Evolutionary conservation across 2,329 filamentous ascomycete species (phyloP), one percentile per base, ranked within the genome.

Genomic region (Aspergillus phoenicis): DNA sequence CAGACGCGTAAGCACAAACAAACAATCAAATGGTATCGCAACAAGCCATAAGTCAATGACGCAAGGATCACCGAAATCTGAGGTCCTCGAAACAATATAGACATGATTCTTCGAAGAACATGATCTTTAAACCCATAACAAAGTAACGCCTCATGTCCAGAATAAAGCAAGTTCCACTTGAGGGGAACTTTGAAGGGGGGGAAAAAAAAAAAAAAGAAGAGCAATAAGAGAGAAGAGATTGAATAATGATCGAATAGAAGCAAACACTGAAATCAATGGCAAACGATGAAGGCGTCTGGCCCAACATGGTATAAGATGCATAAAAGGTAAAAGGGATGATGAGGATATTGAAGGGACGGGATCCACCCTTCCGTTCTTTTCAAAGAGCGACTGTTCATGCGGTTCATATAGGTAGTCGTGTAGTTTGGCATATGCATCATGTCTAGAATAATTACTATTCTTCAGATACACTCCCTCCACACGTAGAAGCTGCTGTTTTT

Each of bases 361-460:
- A 49, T 43, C 52, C 45, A 45, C 60, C 45, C 24, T 54, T 47
- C 45, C 48, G 22, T 52, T 47, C 11, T 33, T 45, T 45, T 59
- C 41, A 43, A 58, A 57, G 47, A 49, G 57, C 36, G 53, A 57
- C 52, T 61, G 58, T 61, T 64, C 66, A 62, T 68, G 58, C 57
- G 58, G 62, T 61, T 65, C 66, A 63, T 70, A 66, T 65, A 63
- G 36, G 58, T 64, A 63, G 45, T 66, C 62, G 54, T 36, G 33
- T 68, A 56, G 56, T 60, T 59, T 57, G 62, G 57, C 64, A 62
- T 64, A 64, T 64, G 62, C 62, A 66, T 69, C 66, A 67, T 62
- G 57, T 63, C 57, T 58, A 64, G 61, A 56, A 52, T 47, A 30
- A 48, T 52, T 38, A 55, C 26, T 24, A 28, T 56, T 30, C 45